Base-by-base conservation (phyloP, 768 basidiomycete species). In the Pleurotus platypus region DNA sequence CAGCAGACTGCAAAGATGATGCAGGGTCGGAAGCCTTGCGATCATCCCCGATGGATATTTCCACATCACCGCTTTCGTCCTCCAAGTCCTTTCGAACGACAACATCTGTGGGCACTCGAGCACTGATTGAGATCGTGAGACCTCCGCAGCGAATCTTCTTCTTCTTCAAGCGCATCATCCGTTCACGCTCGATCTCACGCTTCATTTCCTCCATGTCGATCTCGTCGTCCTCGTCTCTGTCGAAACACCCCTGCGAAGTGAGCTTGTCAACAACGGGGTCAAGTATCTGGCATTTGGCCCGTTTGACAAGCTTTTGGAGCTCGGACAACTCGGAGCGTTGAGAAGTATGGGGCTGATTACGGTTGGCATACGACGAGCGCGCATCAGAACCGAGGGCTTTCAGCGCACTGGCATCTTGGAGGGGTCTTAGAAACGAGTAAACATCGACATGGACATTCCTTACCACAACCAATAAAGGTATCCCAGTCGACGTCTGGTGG, bases 401-500 rank as follows among this genome's bases (percentile, higher is more conserved):
- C 12, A 90, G 72, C 7, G 82, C 76, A 4, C 73, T 68, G 1
- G 85, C 75, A 61, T 90, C 88, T 89, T 57, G 18, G 12, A 13
- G 54, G 58, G 37, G 47, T 45, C 54, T 55, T 42, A 48, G 40
- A 30, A 22, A 16, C 15, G 42, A 27, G n/a, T n/a, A 53, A 26
- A 46, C 27, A 11, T n/a, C 13, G 43, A 50, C 27, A 57, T 35
- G 46, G 20, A 38, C 37, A 22, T 56, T 38, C 67, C 74, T 49
- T 65, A 90, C 89, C 87, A 62, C 74, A 73, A 5, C 75, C 72
- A 8, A 77, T 72, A 64, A 84, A 90, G 1, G 79, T 63, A 9
- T 76, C 67, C 90, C 89, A 92, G 60, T 90, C 75, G 46, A 90
- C 72, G 30, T 76, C 66, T 3, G 83, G 81, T 4, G 82, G 64